Evolutionary conservation across 345 rosid species (phyloP).

Genomic region (Syzygium aromaticum): DNA sequence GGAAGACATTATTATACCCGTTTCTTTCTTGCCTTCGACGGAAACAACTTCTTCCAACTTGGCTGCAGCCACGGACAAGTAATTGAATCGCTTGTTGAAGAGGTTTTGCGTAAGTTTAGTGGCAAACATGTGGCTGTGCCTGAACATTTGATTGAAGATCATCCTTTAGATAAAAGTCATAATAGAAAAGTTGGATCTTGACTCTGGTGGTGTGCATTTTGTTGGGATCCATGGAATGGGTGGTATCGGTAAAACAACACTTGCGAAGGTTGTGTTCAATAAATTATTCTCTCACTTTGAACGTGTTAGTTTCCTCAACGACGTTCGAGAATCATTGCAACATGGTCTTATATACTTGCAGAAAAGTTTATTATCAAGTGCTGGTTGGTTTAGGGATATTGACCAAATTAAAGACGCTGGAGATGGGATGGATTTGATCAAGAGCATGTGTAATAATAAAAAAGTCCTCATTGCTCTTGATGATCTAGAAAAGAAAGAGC

Average conservation of each 20-base stretch:
- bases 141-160: not conserved
- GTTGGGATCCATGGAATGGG: not conserved
- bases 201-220: not conserved
- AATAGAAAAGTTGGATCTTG: not conserved
- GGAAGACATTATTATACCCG: too few relatives aligned
- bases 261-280: not conserved
- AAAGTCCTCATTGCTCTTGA: slow-evolving; percentile 1
- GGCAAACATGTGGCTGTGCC: not conserved
- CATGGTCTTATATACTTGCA: not conserved
- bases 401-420: not conserved
- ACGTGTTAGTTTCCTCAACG: slow-evolving; percentile 9
- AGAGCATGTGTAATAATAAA: not conserved
- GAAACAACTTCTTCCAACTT: too few relatives aligned
- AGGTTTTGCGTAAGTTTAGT: not conserved
- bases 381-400: not conserved
- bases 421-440: not conserved
- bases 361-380: not conserved
- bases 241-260: not conserved
- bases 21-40: not conserved
- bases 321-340: slow-evolving; percentile 2
- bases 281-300: slow-evolving; percentile 5
- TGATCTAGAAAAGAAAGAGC: not conserved
- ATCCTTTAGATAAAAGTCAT: not conserved
- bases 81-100: not conserved
- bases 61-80: not conserved